phyloP scores from a whole-genome alignment of 768 basidiomycete genomes.

The Suillus lakei region DNA sequence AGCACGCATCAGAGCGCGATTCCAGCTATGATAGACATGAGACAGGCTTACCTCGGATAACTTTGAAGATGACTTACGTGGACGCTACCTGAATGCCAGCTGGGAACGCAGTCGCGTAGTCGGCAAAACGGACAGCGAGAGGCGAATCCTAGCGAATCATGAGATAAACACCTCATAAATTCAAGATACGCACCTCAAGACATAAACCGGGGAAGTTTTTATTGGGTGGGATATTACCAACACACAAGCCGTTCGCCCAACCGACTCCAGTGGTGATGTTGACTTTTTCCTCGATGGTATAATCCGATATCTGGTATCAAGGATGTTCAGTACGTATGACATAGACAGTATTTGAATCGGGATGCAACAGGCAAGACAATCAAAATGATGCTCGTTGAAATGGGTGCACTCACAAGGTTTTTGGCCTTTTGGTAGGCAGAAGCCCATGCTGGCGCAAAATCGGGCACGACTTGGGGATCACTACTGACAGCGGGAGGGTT shows the following conservation, averaged over 20 bases:
- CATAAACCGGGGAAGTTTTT: slow-evolving; percentile 61
- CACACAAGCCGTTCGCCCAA: slow-evolving; percentile 55
- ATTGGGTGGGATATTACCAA: slow-evolving; percentile 60
- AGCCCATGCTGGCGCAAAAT: slow-evolving; percentile 52
- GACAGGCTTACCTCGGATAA: slow-evolving; percentile 31
- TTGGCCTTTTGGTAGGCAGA: slow-evolving; percentile 59
- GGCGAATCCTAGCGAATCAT: slow-evolving; percentile 28
- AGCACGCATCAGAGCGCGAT: slow-evolving; percentile 64
- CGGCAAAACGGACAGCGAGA: slow-evolving; percentile 47
- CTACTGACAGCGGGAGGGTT: slow-evolving; percentile 54
- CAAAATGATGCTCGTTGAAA: not conserved
- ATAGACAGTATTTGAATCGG: not conserved
- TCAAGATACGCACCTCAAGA: slow-evolving; percentile 49
- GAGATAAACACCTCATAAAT: not conserved
- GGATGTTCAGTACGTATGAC: not conserved
- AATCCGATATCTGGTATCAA: slow-evolving; percentile 40
- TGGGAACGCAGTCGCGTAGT: slow-evolving; percentile 51
- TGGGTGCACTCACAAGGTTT: slow-evolving; percentile 41
- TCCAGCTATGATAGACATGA: slow-evolving; percentile 45
- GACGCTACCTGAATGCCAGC: slow-evolving; percentile 59
- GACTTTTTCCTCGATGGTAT: slow-evolving; percentile 33
- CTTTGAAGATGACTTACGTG: slow-evolving; percentile 43
- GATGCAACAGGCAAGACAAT: not conserved
- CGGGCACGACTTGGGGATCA: slow-evolving; percentile 38
- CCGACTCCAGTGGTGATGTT: slow-evolving; percentile 27